Evolutionary conservation across 345 rosid genomes (phyloP).

Genomic region (Barbarea vulgaris): DNA sequence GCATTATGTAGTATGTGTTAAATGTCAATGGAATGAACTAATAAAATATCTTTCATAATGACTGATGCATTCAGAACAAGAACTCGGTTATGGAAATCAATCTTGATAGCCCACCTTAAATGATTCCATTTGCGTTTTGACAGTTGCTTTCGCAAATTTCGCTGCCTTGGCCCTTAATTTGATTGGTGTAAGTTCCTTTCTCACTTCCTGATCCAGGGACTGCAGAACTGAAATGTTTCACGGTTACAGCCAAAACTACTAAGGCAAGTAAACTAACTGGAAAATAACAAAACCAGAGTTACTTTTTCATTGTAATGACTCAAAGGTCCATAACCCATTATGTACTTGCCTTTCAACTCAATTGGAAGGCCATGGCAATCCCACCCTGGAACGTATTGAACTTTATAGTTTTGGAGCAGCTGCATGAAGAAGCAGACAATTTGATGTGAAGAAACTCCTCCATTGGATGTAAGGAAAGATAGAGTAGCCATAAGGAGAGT

Average conservation of each 20-base stretch:
- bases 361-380: constrained; percentile 99
- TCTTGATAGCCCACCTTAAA: constrained; percentile 66
- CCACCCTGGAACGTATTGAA: constrained; percentile 90
- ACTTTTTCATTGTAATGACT: constrained; percentile 8
- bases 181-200: constrained; percentile 80
- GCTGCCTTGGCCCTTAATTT: constrained; percentile 95
- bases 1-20: constrained; percentile 2
- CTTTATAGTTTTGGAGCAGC: constrained; percentile 91
- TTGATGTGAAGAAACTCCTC: constrained; percentile 23
- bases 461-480: not conserved
- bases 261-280: constrained; percentile 16
- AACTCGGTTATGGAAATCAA: not conserved
- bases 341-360: constrained; percentile 87
- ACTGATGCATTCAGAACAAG: constrained; percentile 2
- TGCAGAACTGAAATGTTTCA: constrained; percentile 77
- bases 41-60: constrained; percentile 2
- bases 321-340: constrained; percentile 15
- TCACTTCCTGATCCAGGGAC: constrained; percentile 81
- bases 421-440: constrained; percentile 40
- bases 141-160: constrained; percentile 90
- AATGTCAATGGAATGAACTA: constrained; percentile 3
- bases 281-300: constrained; percentile 6
- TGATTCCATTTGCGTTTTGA: constrained; percentile 90
- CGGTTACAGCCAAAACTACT: constrained; percentile 43
- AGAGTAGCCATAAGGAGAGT: not conserved